Conservation (phyloP, 2,329 filamentous ascomycete genomes). For the Graphilbum sp. region DNA sequence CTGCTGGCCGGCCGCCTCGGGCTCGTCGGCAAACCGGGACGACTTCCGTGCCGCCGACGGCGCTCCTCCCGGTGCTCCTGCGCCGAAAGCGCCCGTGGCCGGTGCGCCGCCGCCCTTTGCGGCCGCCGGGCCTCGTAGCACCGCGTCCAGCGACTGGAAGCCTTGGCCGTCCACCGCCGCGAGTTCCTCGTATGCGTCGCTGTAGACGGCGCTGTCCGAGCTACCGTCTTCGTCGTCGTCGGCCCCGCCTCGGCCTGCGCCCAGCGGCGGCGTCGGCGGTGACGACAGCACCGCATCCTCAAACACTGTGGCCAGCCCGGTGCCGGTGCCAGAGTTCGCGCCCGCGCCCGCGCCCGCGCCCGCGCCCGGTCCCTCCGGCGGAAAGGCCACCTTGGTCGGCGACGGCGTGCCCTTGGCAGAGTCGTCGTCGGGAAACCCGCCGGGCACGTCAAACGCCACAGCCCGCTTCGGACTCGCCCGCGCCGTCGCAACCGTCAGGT, state of each 20-base stretch:
- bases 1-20: too few relatives aligned
- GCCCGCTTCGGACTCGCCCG: background rate
- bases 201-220: conserved; percentile 44
- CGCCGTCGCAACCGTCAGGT: background rate
- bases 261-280: too few relatives aligned
- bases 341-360: too few relatives aligned
- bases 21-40: too few relatives aligned
- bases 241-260: conserved; percentile 6
- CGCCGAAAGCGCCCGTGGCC: too few relatives aligned
- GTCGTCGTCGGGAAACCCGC: conserved; percentile 36
- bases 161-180: conserved; percentile 48
- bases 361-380: too few relatives aligned
- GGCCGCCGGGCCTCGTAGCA: conserved; percentile 42
- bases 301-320: conserved; percentile 12
- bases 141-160: conserved; percentile 57
- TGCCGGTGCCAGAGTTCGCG: too few relatives aligned
- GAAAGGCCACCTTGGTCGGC: background rate
- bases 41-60: background rate
- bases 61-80: too few relatives aligned
- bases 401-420: conserved; percentile 10
- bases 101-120: too few relatives aligned
- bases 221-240: conserved; percentile 7
- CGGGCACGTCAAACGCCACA: conserved; percentile 34
- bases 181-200: conserved; percentile 61
- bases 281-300: conserved; percentile 15